Percentiles rank a stretch among this genome's conserved stretches.
phyloP scores from a whole-genome alignment of 768 basidiomycete genomes.

The Collybia nuda region DNA sequence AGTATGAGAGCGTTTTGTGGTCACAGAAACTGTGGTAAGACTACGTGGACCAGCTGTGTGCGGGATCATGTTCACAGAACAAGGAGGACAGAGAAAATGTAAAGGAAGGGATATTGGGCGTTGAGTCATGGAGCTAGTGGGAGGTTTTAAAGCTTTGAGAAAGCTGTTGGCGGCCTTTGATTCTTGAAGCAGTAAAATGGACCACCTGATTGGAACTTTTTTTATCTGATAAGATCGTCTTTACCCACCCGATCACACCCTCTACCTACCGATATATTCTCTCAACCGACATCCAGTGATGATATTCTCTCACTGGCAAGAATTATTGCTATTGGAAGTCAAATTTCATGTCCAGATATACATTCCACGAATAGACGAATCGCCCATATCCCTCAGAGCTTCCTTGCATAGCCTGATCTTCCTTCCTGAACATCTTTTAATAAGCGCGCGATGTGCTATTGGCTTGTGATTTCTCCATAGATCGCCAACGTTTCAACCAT shows the following conservation, averaged over 20 bases:
- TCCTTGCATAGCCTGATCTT: conserved; percentile 5
- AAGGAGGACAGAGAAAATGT: conserved; percentile 9
- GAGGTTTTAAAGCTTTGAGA: conserved; percentile 28
- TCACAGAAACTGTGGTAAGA: conserved; percentile 30
- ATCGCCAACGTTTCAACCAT: neutral
- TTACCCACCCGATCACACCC: conserved; percentile 1
- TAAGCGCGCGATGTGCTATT: conserved; percentile 20
- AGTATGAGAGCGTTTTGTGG: conserved; percentile 34
- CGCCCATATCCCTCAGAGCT: conserved; percentile 25
- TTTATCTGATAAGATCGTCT: conserved; percentile 29
- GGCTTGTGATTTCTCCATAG: conserved; percentile 6
- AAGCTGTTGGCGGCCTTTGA: conserved; percentile 13
- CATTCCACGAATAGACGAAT: conserved; percentile 15
- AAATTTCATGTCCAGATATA: conserved; percentile 2
- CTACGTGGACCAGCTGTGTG: conserved; percentile 30
- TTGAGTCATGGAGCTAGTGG: conserved; percentile 28
- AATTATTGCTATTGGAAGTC: conserved; percentile 7
- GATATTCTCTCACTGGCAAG: neutral
- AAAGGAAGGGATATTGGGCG: conserved; percentile 15
- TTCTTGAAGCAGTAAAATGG: conserved; percentile 9
- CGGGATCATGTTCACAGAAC: conserved; percentile 33
- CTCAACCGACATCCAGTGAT: neutral
- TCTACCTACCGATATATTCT: neutral
- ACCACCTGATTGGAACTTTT: conserved; percentile 12
- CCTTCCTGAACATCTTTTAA: conserved; percentile 6